phyloP scores from a whole-genome alignment of 2,329 filamentous ascomycete species.

The Phyllachora maydis region DNA sequence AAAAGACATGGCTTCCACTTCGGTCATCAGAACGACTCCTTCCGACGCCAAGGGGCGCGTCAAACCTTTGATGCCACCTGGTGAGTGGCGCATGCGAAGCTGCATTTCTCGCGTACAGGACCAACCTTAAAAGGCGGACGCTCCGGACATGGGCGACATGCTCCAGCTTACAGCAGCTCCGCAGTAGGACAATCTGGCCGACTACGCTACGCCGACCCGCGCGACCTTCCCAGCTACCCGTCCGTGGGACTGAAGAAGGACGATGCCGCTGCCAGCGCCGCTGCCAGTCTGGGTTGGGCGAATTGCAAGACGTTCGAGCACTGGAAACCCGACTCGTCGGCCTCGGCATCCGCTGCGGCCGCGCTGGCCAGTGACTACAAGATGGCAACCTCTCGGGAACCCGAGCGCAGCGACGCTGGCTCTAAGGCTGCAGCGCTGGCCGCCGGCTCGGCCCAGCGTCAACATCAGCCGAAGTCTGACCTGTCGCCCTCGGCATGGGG shows the following conservation, averaged over 20 bases:
- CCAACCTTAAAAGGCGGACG: no score
- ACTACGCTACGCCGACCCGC: constrained; percentile 51
- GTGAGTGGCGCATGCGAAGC: no score
- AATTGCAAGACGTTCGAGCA: constrained; percentile 43
- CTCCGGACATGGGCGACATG: no score
- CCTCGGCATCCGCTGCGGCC: constrained; percentile 23
- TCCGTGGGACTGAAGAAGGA: constrained; percentile 36
- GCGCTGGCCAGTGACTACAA: constrained; percentile 22
- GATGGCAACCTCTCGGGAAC: constrained; percentile 34
- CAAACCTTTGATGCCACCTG: no score
- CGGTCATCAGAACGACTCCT: no score
- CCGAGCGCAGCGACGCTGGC: constrained; percentile 40
- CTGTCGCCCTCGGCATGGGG: constrained; percentile 24
- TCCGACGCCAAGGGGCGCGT: no score
- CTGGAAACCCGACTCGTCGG: constrained; percentile 41
- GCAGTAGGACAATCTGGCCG: constrained; percentile 14
- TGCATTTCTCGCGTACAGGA: no score
- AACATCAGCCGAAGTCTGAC: constrained; percentile 12
- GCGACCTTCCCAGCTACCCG: constrained; percentile 57
- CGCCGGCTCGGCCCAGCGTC: constrained; percentile 13
- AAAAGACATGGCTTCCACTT: no score
- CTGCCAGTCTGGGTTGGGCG: constrained; percentile 53
- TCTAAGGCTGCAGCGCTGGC: constrained; percentile 59
- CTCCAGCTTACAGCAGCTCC: no score
- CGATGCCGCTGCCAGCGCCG: constrained; percentile 47